A percentile compares a stretch with the other conserved stretches of the same genome.
These are phyloP conservation scores for Citrus cavaleriei DNA, from an alignment of 345 rosid species.

Conservation along the genomic window DNA sequence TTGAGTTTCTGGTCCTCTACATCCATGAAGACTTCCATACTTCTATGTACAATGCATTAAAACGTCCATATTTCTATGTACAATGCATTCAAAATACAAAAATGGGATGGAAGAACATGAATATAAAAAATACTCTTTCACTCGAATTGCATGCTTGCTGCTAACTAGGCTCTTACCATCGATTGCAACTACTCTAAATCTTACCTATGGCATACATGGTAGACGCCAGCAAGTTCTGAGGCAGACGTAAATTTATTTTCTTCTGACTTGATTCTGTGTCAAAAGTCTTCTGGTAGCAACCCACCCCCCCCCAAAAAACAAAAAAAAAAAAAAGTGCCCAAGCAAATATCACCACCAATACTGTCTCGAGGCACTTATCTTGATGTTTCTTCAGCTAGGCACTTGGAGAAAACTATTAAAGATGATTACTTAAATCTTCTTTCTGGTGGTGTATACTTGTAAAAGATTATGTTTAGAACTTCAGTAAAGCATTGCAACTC, in stretches of 20 bases:
- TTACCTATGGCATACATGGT: neutral
- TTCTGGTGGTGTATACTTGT: neutral
- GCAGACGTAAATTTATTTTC: neutral
- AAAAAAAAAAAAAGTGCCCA: neutral
- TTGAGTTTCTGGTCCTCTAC: neutral
- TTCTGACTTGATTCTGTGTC: neutral
- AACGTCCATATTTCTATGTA: neutral
- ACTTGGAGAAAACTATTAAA: neutral
- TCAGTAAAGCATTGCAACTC: slow-evolving; percentile 2
- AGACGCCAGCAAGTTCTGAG: neutral
- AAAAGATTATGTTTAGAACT: neutral
- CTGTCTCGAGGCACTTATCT: neutral
- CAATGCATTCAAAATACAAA: neutral
- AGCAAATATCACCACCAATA: neutral
- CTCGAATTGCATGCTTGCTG: neutral
- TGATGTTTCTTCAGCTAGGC: slow-evolving; percentile 4
- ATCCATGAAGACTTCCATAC: neutral
- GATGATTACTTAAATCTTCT: neutral
- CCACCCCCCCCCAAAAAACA: no score
- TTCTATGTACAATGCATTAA: slow-evolving; percentile 1
- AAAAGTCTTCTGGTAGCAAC: neutral
- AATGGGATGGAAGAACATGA: neutral
- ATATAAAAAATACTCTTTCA: neutral
- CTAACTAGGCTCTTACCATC: neutral
- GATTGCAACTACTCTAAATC: neutral